Base-by-base conservation (phyloP, 2,329 filamentous ascomycete species). In the Ascomycota sp. region DNA sequence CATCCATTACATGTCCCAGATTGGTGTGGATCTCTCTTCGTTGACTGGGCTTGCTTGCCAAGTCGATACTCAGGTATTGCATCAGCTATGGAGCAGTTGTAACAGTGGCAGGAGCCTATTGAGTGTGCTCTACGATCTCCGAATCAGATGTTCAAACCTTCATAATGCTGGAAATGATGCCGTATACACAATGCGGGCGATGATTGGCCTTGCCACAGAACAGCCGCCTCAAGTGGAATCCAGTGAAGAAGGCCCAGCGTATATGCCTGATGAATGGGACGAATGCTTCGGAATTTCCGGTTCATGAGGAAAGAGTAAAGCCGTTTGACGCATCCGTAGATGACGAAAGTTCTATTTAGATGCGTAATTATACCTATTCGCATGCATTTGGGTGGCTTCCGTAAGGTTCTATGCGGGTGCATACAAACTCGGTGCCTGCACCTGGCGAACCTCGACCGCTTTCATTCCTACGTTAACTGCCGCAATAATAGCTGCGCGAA, bases 141-240 rank as follows among this genome's bases (percentile, higher is more conserved):
- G 64, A 3, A 65, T 91, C 7, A 41, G 53, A 0, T 66, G 60
- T 25, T 66, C 58, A 49, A 61, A 77, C 40, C 57, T 86, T n/a
- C 83, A 93, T 50, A 92, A 92, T 43, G 83, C 75, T 0, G 73
- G 83, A 2, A 93, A 93, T 38, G 83, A 93, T 45, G 82, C 83
- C 0, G 65, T 72, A 2, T 89, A 77, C 46, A 86, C 81, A 0
- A 52, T 92, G 36, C 71, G 75, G 36, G 75, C 71, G 7, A 66
- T 89, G 60, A 48, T 93, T 6, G 67, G 44, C 0, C 35, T 55
- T 12, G 49, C 46, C 2, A 23, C 51, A 13, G 42, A 44, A 32
- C 33, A 40, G 10, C 23, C 32, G 7, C 34, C 39, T 21, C 38
- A 43, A 31, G 32, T 40, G 21, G 38, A 41, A 24, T 35, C 36